Evolutionary conservation across 768 basidiomycete species (phyloP).

Genomic region (Pulveroboletus sp.): DNA sequence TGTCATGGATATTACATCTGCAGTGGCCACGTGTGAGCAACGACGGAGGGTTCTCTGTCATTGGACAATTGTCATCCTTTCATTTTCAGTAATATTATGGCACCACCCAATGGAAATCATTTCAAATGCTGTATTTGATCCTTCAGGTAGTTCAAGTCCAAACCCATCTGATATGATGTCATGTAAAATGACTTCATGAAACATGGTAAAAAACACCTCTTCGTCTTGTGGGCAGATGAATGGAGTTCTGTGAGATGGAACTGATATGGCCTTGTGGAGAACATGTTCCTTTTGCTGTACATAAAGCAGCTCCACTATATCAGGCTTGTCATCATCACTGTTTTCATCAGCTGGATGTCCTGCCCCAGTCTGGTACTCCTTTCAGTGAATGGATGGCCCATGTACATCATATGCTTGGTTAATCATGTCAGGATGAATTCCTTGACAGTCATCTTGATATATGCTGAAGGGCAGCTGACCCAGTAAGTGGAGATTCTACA

Average conservation of each 20-base stretch:
- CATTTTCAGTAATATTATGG: constrained; percentile 88
- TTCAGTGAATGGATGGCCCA: background rate
- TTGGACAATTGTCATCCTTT: constrained; percentile 96
- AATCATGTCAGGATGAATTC: background rate
- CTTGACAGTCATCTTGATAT: constrained; percentile 7
- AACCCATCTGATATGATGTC: constrained; percentile 8
- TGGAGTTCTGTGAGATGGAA: constrained; percentile 5
- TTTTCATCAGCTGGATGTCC: background rate
- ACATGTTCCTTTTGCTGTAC: constrained; percentile 1
- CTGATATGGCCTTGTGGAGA: background rate
- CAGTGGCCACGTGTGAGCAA: constrained; percentile 89
- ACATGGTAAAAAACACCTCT: background rate
- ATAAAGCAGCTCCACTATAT: background rate
- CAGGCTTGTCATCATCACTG: background rate
- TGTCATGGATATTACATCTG: too few relatives aligned
- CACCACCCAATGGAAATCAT: too few relatives aligned
- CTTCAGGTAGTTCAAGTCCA: too few relatives aligned
- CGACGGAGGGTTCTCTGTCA: constrained; percentile 88
- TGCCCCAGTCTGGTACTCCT: background rate
- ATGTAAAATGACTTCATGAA: background rate
- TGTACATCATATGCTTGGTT: background rate
- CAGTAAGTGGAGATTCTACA: constrained; percentile 8
- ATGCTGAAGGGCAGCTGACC: constrained; percentile 8
- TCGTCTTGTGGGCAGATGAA: constrained; percentile 5
- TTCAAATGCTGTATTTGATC: too few relatives aligned